A percentile compares a stretch with the other conserved stretches of the same genome.
phyloP scores from a whole-genome alignment of 2,329 filamentous ascomycete genomes.

The Xylariaceae sp. region DNA sequence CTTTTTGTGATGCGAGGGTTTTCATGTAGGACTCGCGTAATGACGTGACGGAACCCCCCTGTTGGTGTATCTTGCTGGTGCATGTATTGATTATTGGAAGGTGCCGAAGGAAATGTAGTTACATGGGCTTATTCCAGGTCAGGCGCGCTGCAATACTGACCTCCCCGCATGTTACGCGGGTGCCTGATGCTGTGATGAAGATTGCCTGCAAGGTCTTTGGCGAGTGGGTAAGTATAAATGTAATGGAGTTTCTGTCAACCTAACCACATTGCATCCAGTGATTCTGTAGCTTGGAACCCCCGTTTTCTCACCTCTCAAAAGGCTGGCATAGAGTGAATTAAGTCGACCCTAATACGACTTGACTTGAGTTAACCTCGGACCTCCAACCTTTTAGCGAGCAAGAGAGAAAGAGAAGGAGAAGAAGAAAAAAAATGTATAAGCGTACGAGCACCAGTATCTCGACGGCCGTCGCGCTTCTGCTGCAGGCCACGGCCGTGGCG shows the following conservation, averaged over 20 bases:
- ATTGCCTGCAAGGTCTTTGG: not conserved
- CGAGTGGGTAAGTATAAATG: constrained; percentile 15
- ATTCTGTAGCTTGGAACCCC: too few species aligned
- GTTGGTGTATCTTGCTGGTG: not conserved
- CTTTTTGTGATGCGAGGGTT: not conserved
- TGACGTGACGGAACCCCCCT: constrained; percentile 2
- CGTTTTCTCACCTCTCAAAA: not conserved
- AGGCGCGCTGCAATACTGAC: too few species aligned
- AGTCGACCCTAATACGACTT: not conserved
- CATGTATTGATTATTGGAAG: not conserved
- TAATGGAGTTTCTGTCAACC: not conserved
- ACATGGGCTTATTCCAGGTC: too few species aligned
- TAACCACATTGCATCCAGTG: too few species aligned
- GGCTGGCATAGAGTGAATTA: not conserved
- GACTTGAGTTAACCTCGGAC: not conserved
- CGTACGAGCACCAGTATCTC: not conserved
- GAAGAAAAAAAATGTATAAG: constrained; percentile 10
- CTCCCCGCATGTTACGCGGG: constrained; percentile 11
- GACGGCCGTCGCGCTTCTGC: not conserved
- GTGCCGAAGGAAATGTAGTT: constrained; percentile 1
- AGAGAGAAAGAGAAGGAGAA: not conserved
- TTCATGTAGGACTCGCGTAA: not conserved
- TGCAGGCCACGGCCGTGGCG: constrained; percentile 16
- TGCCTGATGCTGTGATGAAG: too few species aligned
- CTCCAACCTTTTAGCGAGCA: not conserved